Conservation (phyloP, 305 asterid genomes). For the Solanum hybrid region DNA sequence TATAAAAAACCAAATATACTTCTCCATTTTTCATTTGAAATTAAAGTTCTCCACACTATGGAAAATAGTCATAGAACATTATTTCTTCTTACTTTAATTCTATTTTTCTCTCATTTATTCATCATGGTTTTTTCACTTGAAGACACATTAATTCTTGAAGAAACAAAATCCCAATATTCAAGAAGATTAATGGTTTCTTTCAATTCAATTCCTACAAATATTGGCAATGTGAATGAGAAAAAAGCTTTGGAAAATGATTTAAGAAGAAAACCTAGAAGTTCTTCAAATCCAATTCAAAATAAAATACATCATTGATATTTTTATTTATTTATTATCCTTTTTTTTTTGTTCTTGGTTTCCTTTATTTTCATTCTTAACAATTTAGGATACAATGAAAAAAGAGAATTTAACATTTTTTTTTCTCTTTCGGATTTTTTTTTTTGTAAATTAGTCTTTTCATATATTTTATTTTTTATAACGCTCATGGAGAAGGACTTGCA, state of each 20-base stretch:
- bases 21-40: neutral
- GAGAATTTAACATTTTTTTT: constrained; percentile 8
- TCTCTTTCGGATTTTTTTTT: neutral
- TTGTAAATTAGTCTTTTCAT: neutral
- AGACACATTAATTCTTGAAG: neutral
- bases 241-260: constrained; percentile 37
- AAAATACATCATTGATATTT: constrained; percentile 13
- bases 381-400: constrained; percentile 12
- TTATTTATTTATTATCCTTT: neutral
- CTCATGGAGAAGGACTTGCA: neutral
- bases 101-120: constrained; percentile 19
- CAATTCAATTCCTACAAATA: constrained; percentile 16
- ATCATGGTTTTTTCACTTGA: neutral
- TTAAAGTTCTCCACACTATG: constrained; percentile 4
- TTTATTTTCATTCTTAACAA: neutral
- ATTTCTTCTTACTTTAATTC: constrained; percentile 15
- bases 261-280: constrained; percentile 39
- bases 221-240: constrained; percentile 22
- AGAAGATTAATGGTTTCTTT: constrained; percentile 33
- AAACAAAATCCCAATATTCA: constrained; percentile 11
- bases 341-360: neutral
- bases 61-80: constrained; percentile 11
- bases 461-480: neutral
- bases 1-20: neutral
- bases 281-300: constrained; percentile 55